A percentile compares a stretch with the other conserved stretches of the same genome.
These are phyloP conservation scores for Rostrohypoxylon terebratum DNA, from an alignment of 495 filamentous ascomycete genomes.

Conservation along the genomic window DNA sequence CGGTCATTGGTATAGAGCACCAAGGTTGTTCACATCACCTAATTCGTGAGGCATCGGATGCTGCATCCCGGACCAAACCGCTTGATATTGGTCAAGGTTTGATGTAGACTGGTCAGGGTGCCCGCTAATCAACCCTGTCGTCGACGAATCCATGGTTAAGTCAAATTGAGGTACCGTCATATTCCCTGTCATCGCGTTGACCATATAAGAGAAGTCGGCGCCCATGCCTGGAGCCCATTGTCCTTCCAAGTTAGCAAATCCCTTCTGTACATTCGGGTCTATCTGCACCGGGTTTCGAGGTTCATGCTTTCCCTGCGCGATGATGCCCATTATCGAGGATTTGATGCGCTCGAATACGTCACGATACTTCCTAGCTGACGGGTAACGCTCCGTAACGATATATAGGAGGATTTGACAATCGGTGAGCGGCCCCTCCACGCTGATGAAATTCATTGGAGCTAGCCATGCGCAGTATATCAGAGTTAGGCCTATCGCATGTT, in stretches of 20 bases:
- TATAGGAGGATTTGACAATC: constrained; percentile 66
- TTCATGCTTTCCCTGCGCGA: constrained; percentile 49
- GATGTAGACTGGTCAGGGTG: constrained; percentile 24
- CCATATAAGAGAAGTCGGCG: constrained; percentile 46
- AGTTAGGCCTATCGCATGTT: constrained; percentile 41
- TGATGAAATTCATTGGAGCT: constrained; percentile 41
- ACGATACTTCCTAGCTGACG: constrained; percentile 65
- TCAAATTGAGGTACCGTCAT: constrained; percentile 26
- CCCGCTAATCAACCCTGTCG: constrained; percentile 10
- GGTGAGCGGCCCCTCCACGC: constrained; percentile 44
- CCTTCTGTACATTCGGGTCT: constrained; percentile 44
- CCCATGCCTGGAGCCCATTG: constrained; percentile 39
- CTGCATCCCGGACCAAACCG: constrained; percentile 33
- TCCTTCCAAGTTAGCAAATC: constrained; percentile 36
- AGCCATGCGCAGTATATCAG: constrained; percentile 53
- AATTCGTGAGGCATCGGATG: constrained; percentile 27
- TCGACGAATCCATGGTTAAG: constrained; percentile 20
- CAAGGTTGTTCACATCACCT: constrained; percentile 26
- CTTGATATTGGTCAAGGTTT: constrained; percentile 30
- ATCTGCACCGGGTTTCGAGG: constrained; percentile 47
- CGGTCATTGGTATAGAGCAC: constrained; percentile 31
- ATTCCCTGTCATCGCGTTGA: constrained; percentile 47
- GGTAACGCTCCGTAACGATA: constrained; percentile 65
- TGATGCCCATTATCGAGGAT: constrained; percentile 44
- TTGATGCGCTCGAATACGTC: constrained; percentile 63